phyloP scores from a whole-genome alignment of 225 moss, liverwort and hornwort genomes.

The Lunularia cruciata region DNA sequence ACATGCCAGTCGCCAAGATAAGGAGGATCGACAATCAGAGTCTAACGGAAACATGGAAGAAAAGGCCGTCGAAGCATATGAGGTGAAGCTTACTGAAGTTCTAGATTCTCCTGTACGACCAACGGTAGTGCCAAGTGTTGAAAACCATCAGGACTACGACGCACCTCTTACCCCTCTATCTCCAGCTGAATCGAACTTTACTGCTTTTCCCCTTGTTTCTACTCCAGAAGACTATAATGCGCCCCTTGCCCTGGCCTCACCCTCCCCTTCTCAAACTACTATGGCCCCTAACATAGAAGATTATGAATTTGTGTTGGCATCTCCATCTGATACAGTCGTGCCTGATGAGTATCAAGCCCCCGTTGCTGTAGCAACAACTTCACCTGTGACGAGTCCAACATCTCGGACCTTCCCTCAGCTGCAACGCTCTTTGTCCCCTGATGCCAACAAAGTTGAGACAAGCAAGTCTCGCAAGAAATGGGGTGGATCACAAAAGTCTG shows the following conservation, averaged over 20 bases:
- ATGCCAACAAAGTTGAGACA: conserved; percentile 43
- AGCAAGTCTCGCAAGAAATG: conserved; percentile 65
- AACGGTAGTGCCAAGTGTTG: conserved; percentile 4
- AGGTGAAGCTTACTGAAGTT: conserved; percentile 8
- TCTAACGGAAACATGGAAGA: conserved; percentile 9
- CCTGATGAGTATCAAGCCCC: conserved; percentile 38
- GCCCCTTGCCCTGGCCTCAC: conserved; percentile 48
- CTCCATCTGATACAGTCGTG: conserved; percentile 51
- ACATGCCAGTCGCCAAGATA: conserved; percentile 15
- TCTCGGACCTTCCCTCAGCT: conserved; percentile 54
- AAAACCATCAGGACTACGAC: conserved; percentile 6
- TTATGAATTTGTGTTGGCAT: conserved; percentile 52
- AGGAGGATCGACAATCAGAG: conserved; percentile 15
- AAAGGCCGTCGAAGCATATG: conserved; percentile 37
- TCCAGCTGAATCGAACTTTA: conserved; percentile 54
- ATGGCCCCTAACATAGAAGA: conserved; percentile 40
- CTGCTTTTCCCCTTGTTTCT: conserved; percentile 51
- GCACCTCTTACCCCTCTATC: conserved; percentile 43
- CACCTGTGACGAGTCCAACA: conserved; percentile 52
- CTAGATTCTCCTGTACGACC: conserved; percentile 15
- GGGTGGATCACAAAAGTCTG: conserved; percentile 65
- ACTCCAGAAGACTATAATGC: conserved; percentile 50
- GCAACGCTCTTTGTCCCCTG: conserved; percentile 64
- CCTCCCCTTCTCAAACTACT: conserved; percentile 47
- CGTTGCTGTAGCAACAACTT: conserved; percentile 37